Evolutionary conservation across 441 rosid species (phyloP).

Genomic region (Populus tomentosa): DNA sequence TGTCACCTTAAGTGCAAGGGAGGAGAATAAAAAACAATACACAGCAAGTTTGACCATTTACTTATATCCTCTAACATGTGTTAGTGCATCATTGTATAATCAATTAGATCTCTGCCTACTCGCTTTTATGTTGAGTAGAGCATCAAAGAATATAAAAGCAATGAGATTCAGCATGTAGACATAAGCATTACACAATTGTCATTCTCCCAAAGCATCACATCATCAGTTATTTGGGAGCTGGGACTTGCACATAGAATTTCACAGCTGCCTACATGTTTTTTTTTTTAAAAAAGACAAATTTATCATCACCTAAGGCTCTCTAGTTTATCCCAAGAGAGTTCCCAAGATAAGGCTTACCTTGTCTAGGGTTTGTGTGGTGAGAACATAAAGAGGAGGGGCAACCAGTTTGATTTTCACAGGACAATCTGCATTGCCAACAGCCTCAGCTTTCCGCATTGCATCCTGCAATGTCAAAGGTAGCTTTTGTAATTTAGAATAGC

Average conservation of each 20-base stretch:
- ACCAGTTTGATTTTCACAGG: slow-evolving; percentile 95
- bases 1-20: neutral
- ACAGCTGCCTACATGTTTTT: no score
- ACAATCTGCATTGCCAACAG: slow-evolving; percentile 81
- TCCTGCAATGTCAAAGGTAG: slow-evolving; percentile 45
- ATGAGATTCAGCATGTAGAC: neutral
- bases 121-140: neutral
- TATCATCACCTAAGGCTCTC: neutral
- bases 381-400: slow-evolving; percentile 97
- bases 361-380: slow-evolving; percentile 93
- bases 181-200: neutral
- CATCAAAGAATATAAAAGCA: neutral
- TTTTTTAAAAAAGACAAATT: neutral
- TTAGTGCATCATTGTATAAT: neutral
- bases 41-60: neutral
- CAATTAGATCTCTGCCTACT: neutral
- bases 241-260: neutral
- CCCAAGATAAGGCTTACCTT: slow-evolving; percentile 45
- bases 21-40: no score
- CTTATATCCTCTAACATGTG: neutral
- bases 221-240: neutral
- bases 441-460: slow-evolving; percentile 93
- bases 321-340: neutral
- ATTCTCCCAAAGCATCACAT: neutral
- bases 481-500: slow-evolving; percentile 4